A percentile compares a stretch with the other conserved stretches of the same genome.
phyloP scores from a whole-genome alignment of 1,139 yeast genomes.

The Hemisphaericaspora xylanilytica region DNA sequence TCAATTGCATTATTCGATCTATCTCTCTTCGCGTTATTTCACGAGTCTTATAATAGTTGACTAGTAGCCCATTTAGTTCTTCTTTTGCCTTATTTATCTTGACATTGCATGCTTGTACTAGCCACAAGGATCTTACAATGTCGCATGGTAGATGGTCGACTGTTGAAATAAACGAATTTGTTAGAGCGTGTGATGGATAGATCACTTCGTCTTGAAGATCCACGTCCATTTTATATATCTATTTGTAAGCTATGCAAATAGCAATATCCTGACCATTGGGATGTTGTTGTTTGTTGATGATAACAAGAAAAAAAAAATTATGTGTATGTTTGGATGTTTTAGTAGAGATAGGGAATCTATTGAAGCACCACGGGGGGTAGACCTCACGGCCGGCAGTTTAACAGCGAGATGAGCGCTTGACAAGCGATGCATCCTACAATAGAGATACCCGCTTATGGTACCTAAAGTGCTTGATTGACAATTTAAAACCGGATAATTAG shows the following conservation, averaged over 20 bases:
- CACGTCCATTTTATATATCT: neutral
- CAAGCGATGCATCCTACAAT: too few relatives aligned
- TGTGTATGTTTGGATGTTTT: too few relatives aligned
- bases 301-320: neutral
- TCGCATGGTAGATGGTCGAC: slow-evolving; percentile 49
- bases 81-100: slow-evolving; percentile 23
- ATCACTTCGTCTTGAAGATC: slow-evolving; percentile 2
- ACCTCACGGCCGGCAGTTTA: too few relatives aligned
- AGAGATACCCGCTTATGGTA: too few relatives aligned
- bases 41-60: slow-evolving; percentile 4
- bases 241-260: neutral
- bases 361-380: too few relatives aligned
- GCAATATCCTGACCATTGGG: neutral
- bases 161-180: slow-evolving; percentile 43
- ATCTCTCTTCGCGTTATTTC: slow-evolving; percentile 3
- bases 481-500: too few relatives aligned
- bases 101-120: slow-evolving; percentile 41
- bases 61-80: slow-evolving; percentile 19
- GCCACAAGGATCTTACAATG: slow-evolving; percentile 44
- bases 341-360: too few relatives aligned
- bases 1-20: slow-evolving; percentile 9
- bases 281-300: neutral
- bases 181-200: slow-evolving; percentile 12
- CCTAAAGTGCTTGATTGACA: too few relatives aligned
- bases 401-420: too few relatives aligned